phyloP scores from a whole-genome alignment of 2,329 filamentous ascomycete genomes.

The Zasmidium cellare region DNA sequence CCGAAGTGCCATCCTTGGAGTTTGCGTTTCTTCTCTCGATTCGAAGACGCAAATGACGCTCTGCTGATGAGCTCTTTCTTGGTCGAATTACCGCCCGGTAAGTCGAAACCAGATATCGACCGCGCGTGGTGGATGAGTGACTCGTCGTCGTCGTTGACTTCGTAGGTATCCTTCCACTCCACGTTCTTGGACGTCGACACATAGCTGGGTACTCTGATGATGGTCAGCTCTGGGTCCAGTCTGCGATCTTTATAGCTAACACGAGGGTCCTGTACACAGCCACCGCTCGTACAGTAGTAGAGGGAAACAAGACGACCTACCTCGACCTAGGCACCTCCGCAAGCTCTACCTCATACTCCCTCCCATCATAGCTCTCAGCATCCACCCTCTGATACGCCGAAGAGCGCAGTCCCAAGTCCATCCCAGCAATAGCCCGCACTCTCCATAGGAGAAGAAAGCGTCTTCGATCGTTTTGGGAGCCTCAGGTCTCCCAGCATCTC shows the following conservation, averaged over 20 bases:
- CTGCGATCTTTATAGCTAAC: neutral
- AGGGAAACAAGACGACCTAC: neutral
- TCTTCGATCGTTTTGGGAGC: too few species aligned
- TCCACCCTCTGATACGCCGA: neutral
- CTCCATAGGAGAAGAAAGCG: neutral
- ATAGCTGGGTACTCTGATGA: conserved; percentile 12
- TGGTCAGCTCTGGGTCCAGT: neutral
- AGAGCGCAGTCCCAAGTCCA: neutral
- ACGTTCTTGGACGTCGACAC: conserved; percentile 9
- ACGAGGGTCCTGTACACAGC: neutral
- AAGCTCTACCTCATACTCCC: conserved; percentile 10
- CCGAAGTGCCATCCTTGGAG: conserved; percentile 34
- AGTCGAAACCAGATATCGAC: conserved; percentile 1
- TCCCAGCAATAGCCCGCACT: neutral
- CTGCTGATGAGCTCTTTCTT: conserved; percentile 2
- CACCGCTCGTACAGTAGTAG: neutral
- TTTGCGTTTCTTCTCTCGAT: conserved; percentile 10
- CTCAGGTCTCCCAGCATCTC: neutral
- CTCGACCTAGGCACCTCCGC: conserved; percentile 9
- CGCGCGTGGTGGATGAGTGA: conserved; percentile 7
- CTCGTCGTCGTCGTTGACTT: conserved; percentile 6
- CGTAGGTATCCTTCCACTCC: conserved; percentile 1
- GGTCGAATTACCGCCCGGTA: neutral
- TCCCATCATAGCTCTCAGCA: conserved; percentile 6
- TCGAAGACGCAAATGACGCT: neutral